Evolutionary conservation across 768 basidiomycete genomes (phyloP).

Genomic region (Lepiota brunneoincarnata): DNA sequence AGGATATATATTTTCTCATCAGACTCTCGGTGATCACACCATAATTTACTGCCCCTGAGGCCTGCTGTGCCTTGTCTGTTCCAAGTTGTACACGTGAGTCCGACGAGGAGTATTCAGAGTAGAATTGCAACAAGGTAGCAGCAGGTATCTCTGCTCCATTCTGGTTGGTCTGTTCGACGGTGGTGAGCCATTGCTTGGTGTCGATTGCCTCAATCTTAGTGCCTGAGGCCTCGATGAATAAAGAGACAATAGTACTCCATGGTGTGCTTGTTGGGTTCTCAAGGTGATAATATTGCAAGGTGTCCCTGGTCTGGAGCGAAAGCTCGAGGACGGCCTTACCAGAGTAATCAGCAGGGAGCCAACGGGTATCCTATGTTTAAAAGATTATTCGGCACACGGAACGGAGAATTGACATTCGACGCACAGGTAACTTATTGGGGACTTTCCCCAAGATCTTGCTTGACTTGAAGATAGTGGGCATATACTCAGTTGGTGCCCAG

Average conservation of each 20-base stretch:
- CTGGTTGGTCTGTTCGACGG: no score
- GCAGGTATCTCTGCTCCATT: no score
- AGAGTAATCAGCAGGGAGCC: constrained; percentile 9
- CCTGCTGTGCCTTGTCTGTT: background rate
- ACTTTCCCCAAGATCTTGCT: constrained; percentile 10
- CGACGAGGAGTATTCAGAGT: background rate
- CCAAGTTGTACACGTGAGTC: background rate
- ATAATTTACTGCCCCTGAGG: background rate
- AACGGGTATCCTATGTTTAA: background rate
- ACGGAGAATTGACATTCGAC: background rate
- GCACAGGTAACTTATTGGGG: constrained; percentile 8
- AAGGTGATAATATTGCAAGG: constrained; percentile 6
- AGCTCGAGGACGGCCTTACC: constrained; percentile 1
- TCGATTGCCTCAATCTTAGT: background rate
- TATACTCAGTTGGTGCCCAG: constrained; percentile 14
- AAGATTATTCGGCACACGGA: background rate
- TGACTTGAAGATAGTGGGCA: constrained; percentile 10
- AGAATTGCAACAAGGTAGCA: background rate
- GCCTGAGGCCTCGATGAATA: background rate
- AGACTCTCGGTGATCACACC: background rate
- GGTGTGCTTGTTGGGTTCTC: constrained; percentile 7
- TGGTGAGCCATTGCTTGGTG: no score
- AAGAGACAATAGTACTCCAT: background rate
- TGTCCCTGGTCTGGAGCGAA: background rate
- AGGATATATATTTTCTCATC: constrained; percentile 5